These are phyloP conservation scores for Fusarium guadeloupense DNA, from an alignment of 2,329 filamentous ascomycete genomes.

Conservation along the genomic window DNA sequence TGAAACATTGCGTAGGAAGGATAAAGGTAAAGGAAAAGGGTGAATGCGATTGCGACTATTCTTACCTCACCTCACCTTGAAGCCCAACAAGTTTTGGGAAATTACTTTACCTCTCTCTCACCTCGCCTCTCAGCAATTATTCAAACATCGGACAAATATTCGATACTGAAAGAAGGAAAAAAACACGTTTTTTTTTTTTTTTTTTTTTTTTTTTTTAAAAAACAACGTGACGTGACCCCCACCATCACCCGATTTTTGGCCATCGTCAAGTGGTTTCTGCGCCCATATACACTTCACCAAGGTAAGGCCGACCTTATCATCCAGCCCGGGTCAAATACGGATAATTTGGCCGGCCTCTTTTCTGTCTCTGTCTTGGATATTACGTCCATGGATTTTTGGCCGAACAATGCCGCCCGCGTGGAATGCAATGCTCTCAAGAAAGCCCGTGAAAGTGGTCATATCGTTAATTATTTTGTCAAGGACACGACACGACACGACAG, in stretches of 20 bases:
- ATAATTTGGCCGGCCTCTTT: too few species aligned
- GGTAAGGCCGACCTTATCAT: constrained; percentile 16
- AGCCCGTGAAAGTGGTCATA: constrained; percentile 33
- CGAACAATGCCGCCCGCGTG: constrained; percentile 4
- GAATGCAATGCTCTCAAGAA: too few species aligned
- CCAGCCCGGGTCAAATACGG: too few species aligned
- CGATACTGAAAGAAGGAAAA: neutral
- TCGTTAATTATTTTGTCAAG: constrained; percentile 14
- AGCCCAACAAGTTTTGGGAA: constrained; percentile 8
- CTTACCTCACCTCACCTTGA: too few species aligned
- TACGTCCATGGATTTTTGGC: constrained; percentile 10
- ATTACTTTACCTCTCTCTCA: constrained; percentile 7
- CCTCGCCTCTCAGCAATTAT: constrained; percentile 5
- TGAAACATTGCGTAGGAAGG: constrained; percentile 7
- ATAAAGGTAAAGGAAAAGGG: constrained; percentile 14
- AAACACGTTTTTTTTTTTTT: constrained; percentile 3
- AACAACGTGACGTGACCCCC: constrained; percentile 44
- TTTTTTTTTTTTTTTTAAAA: constrained; percentile 11
- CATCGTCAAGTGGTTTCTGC: constrained; percentile 30
- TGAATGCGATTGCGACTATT: too few species aligned
- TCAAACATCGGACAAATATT: constrained; percentile 24
- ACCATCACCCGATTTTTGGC: constrained; percentile 39
- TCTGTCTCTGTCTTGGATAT: constrained; percentile 1
- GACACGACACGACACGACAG: constrained; percentile 13
- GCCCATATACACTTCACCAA: constrained; percentile 27